Evolutionary conservation across 78 protist species (phyloP).

Genomic region (Planoprotostelium fungivorum): DNA sequence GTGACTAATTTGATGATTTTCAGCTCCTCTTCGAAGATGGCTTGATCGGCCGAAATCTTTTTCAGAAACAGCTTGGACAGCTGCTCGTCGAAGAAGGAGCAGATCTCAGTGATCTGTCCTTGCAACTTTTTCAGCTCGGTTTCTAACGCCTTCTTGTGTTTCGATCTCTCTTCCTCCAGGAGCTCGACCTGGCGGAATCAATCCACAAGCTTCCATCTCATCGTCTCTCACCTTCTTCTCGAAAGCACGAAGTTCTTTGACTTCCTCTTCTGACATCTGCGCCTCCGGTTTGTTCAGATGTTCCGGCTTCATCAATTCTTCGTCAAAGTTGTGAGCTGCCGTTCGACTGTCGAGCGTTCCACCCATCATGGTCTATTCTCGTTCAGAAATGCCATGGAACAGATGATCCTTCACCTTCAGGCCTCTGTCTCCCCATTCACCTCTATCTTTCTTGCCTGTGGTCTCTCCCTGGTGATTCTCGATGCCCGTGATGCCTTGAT

Average conservation of each 20-base stretch:
- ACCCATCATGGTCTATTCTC: slow-evolving; percentile 2
- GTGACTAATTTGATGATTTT: slow-evolving; percentile 2
- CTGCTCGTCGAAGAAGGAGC: slow-evolving; percentile 9
- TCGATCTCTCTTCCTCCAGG: slow-evolving; percentile 1
- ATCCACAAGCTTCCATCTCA: not conserved
- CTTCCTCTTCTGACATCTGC: slow-evolving; percentile 5
- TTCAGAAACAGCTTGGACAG: not conserved
- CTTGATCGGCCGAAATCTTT: not conserved
- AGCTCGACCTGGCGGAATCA: not conserved
- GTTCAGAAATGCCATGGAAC: not conserved
- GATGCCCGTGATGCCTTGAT: not conserved
- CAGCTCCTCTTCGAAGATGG: slow-evolving; percentile 18
- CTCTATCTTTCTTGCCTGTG: not conserved
- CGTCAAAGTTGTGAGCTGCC: not conserved
- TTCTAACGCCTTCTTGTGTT: slow-evolving; percentile 12
- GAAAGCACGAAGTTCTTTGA: not conserved
- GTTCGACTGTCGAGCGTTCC: not conserved
- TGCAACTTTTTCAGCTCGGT: slow-evolving; percentile 28
- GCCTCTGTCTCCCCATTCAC: not conserved
- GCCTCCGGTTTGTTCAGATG: not conserved
- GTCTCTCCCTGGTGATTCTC: no score
- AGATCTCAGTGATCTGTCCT: not conserved
- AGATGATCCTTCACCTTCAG: not conserved
- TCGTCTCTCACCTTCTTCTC: not conserved
- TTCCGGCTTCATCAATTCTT: not conserved